Evolutionary conservation across 2,329 filamentous ascomycete genomes (phyloP), one percentile per base, ranked within the genome.

Genomic region (Torrubiella hemipterigena): DNA sequence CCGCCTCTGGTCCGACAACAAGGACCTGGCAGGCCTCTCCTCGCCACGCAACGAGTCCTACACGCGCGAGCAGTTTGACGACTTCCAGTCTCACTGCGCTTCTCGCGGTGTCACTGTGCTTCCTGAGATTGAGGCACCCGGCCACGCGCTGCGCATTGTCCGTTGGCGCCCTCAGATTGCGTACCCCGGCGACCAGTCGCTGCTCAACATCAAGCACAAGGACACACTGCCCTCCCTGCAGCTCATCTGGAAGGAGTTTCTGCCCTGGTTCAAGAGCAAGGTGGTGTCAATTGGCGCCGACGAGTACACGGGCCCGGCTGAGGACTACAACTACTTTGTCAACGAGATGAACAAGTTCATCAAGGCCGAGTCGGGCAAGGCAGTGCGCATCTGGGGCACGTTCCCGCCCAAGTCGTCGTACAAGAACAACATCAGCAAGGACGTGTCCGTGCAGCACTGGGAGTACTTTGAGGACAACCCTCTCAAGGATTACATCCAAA

Each of bases 81-180:
- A 59, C 2, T 58, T 77, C 6, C 68, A 76, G 40, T 41, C 46
- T 0, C 52, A 58, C 24, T 76, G 72, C 38, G 69, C 62, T 1
- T 49, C 57, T 1, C 58, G 69, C 5, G 72, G 72, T 4, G 63
- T 77, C 2, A 73, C 70, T 1, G 51, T 77, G 2, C 56, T 75
- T 4, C 70, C 71, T 0, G 72, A 76, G 44, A 71, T 76, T 16
- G 72, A 77, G 43, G 59, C 68, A 1, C 71, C 72, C 0, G 71
- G 70, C 0, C 72, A 77, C 37, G 61, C 65, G 2, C 49, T 76
- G 2, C 60, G 62, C 5, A 61, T 76, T 16, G 65, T 65, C 1
- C 69, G 75, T 41, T 76, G 71, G 70, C 69, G 65, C 37, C 69
- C 69, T 0, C 58, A 73, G 37, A 47, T 75, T 12, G 69, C 61